Evolutionary conservation across 2,329 filamentous ascomycete genomes (phyloP).

Genomic region (Diaporthe capsici): DNA sequence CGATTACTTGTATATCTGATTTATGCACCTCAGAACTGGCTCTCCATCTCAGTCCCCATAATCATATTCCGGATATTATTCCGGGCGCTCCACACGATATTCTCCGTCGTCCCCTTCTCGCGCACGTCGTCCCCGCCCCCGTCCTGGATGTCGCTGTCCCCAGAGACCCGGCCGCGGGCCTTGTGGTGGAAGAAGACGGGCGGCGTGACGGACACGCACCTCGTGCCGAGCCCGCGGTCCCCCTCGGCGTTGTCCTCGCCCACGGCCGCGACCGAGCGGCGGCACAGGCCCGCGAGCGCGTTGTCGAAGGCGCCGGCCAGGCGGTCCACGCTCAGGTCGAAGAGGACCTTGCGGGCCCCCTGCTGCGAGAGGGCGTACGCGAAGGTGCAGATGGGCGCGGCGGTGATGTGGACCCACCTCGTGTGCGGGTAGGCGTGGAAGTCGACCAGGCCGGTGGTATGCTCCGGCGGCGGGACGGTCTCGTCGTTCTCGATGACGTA

Average conservation of each 20-base stretch:
- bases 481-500: conserved; percentile 47
- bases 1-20: neutral
- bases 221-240: conserved; percentile 42
- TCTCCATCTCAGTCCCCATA: conserved; percentile 46
- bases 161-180: conserved; percentile 47
- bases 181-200: conserved; percentile 53
- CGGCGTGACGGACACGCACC: conserved; percentile 53
- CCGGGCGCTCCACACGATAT: conserved; percentile 51
- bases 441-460: conserved; percentile 48
- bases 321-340: conserved; percentile 53
- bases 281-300: conserved; percentile 54
- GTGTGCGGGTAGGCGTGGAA: conserved; percentile 44
- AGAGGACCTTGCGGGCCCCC: conserved; percentile 52
- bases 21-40: conserved; percentile 41
- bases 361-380: conserved; percentile 53
- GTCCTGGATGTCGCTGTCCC: conserved; percentile 51
- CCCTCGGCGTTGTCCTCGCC: conserved; percentile 36
- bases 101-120: conserved; percentile 50
- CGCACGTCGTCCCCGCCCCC: conserved; percentile 44
- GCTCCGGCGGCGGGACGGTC: conserved; percentile 47
- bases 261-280: conserved; percentile 47
- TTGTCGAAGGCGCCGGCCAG: conserved; percentile 52
- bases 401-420: conserved; percentile 32
- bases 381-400: conserved; percentile 44
- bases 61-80: conserved; percentile 51